Evolutionary conservation across 2,329 filamentous ascomycete species (phyloP), one percentile per base, ranked within the genome.

Genomic region (Nothophoma quercina): DNA sequence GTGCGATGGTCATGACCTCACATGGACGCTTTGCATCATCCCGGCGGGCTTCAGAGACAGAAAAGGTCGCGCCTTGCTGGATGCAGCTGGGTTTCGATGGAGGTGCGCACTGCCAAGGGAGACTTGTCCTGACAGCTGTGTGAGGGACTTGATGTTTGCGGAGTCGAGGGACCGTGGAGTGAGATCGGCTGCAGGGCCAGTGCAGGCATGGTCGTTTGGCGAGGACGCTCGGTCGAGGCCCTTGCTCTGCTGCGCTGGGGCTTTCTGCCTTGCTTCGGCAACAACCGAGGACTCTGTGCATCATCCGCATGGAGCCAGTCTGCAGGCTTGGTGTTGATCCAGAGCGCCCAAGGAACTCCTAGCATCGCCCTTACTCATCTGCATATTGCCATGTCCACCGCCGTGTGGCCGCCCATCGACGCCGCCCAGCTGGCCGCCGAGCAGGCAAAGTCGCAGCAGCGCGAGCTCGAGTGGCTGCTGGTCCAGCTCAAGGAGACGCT

Each of bases 391-490:
- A 87, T 88, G 85, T 84, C 85, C 15, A 83, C 84, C 34, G 81
- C 83, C 69, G 79, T 85, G 45, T 87, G 85, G 76, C 85, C 85
- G 52, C 79, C 82, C 45, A 78, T 86, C 30, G 71, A 81, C 16
- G 72, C 77, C 25, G 77, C 79, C 42, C 74, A 80, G 58, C 75
- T 87, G 46, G 74, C 75, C 54, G 72, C 72, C 56, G 82, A 83
- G 65, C 81, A 84, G 65, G 78, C 83, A 51, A 74, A 73, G 33
- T 80, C 83, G 29, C 72, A 83, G 73, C 76, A 78, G 45, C 77
- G 76, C 55, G 86, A 89, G 74, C 78, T 88, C 28, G 78, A 83
- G 74, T 88, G 86, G 86, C 80, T 88, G 23, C 78, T 88, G 16
- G 72, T 76, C 15, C 81, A 85, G 32, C 75, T 89, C 39, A 83